Base-by-base conservation (phyloP, 169 alveolate genomes). In the Plasmodium berghei region DNA sequence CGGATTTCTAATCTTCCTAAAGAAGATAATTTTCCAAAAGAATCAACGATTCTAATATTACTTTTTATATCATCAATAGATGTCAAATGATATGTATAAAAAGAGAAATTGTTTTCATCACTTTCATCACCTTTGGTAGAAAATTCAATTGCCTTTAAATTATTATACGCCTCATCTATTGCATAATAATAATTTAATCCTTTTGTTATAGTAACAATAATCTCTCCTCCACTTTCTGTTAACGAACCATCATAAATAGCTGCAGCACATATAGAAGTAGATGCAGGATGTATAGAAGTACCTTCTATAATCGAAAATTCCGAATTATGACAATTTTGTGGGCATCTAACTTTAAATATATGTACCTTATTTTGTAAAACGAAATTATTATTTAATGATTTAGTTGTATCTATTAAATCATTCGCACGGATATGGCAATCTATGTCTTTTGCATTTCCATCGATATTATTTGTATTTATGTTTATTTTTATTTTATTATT, bases 251-350 rank as follows among this genome's bases (percentile, higher is more conserved):
- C 98, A 73, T 83, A 94, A 18, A 96, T 70, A 16, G 98, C 97
- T 1, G 98, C 87, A 24, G 95, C 90, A 59, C 98, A 96, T 34
- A 96, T 95, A 18, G 98, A 95, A 1, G 98, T 73, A 45, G 97
- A 92, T 4, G 97, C 88, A 22, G 98, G 96, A 92, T 95, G 97
- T 40, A 95, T 69, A 22, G 96, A 93, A 18, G 97, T 93, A 10
- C 97, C 97, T 85, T 92, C 95, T n/a, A 95, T 92, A 42, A 87
- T 72, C 18, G 95, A 73, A 69, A 95, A 83, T 20, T 92, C 94
- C 24, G 94, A 90, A 20, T 88, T 83, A 61, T 94, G 96, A 58
- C 97, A 95, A 75, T 95, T 95, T 64, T 94, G 92, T 22, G 97
- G 97, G 54, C 97, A 95, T 61, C 96, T 85, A 14, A 95, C 97